These are phyloP conservation scores for Obelidium mucronatum DNA, from an alignment of 192 early-diverging fungal genomes.

Conservation along the genomic window DNA sequence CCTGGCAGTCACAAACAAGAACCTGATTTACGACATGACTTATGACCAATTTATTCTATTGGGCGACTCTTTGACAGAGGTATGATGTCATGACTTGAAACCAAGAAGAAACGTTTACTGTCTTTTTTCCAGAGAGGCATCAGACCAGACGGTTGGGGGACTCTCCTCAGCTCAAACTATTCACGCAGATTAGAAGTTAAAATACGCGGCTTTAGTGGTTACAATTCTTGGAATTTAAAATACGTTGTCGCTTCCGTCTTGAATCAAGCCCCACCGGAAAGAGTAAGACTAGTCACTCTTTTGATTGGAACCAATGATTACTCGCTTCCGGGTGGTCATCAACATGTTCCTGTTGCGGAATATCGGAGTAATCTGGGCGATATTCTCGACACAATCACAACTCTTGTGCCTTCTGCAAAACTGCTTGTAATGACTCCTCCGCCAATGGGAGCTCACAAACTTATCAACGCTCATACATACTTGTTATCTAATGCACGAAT, in stretches of 20 bases:
- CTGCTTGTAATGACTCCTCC: conserved; percentile 78
- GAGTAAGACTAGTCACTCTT: neutral
- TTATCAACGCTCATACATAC: conserved; percentile 20
- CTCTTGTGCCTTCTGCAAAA: conserved; percentile 64
- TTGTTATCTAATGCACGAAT: neutral
- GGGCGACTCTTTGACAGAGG: neutral
- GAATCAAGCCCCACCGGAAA: neutral
- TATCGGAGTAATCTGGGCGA: conserved; percentile 64
- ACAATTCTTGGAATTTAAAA: neutral
- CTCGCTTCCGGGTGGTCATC: conserved; percentile 40
- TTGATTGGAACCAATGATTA: conserved; percentile 29
- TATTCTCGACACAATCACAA: conserved; percentile 60
- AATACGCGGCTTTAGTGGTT: neutral
- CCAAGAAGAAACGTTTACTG: neutral
- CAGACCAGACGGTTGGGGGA: conserved; percentile 6
- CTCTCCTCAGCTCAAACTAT: neutral
- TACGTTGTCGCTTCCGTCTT: neutral
- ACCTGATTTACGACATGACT: conserved; percentile 5
- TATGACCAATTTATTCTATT: neutral
- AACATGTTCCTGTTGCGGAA: conserved; percentile 59
- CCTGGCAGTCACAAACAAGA: too few relatives aligned
- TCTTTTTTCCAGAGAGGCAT: neutral
- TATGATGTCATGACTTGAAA: neutral
- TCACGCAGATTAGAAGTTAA: neutral
- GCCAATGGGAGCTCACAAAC: conserved; percentile 59